Conservation (phyloP, 305 asterid species). For the Solanum chacoense region DNA sequence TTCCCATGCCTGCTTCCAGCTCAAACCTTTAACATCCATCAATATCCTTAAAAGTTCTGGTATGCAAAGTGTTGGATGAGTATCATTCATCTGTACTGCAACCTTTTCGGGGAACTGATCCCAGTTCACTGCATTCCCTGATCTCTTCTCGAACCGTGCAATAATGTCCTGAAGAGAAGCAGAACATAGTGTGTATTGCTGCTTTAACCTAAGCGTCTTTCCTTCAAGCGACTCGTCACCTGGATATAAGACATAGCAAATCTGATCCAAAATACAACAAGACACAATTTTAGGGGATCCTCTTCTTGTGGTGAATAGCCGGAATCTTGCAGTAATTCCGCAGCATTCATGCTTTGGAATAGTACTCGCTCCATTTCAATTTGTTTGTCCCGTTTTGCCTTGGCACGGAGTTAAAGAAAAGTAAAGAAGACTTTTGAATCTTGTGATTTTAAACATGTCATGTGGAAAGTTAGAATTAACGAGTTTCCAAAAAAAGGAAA, state of each 20-base stretch:
- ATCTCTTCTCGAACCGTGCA: conserved; percentile 43
- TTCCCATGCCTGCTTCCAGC: conserved; percentile 53
- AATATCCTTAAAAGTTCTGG: conserved; percentile 48
- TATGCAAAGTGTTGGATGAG: conserved; percentile 55
- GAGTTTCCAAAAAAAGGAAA: neutral
- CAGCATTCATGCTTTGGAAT: neutral
- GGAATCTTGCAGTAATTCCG: neutral
- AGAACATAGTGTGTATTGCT: conserved; percentile 54
- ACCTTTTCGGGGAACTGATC: conserved; percentile 46
- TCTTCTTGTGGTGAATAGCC: neutral
- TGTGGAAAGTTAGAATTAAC: neutral
- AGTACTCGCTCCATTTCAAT: neutral
- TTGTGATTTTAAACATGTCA: neutral
- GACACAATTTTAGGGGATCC: neutral
- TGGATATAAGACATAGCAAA: conserved; percentile 52
- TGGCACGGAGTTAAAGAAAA: neutral
- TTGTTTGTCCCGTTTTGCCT: neutral
- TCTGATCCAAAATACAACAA: conserved; percentile 24
- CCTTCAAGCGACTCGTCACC: conserved; percentile 59
- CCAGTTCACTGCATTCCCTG: conserved; percentile 38
- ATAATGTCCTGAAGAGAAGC: conserved; percentile 62
- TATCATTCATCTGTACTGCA: conserved; percentile 58
- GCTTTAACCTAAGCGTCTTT: conserved; percentile 51
- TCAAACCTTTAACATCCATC: conserved; percentile 46
- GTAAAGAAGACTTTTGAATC: neutral